Evolutionary conservation across 108 stramenopile species (phyloP).

Genomic region (Cyclotella distinguenda): DNA sequence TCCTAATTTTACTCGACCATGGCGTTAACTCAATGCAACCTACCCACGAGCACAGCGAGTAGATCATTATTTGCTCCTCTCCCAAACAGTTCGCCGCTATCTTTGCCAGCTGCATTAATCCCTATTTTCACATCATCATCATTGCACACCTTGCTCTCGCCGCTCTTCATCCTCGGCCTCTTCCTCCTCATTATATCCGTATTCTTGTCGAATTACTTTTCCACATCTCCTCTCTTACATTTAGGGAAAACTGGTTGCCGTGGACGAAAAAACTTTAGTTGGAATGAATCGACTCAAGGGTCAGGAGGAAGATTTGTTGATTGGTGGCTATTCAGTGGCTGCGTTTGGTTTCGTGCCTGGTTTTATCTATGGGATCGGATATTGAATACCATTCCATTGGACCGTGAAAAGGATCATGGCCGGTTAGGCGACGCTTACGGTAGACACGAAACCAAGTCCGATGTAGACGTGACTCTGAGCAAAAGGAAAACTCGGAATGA

Average conservation of each 20-base stretch:
- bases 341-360: slow-evolving; percentile 35
- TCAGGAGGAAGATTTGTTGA: slow-evolving; percentile 31
- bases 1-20: no score
- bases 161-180: slow-evolving; percentile 31
- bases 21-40: no score
- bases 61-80: neutral
- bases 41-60: no score
- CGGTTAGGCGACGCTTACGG: slow-evolving; percentile 28
- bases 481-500: neutral
- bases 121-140: slow-evolving; percentile 1
- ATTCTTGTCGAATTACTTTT: slow-evolving; percentile 15
- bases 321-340: slow-evolving; percentile 46
- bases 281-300: slow-evolving; percentile 35
- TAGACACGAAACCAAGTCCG: neutral
- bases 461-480: neutral
- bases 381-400: neutral
- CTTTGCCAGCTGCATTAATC: no score
- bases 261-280: slow-evolving; percentile 30
- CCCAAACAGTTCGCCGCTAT: neutral
- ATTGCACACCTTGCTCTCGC: slow-evolving; percentile 21
- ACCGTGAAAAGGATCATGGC: neutral
- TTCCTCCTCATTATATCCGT: slow-evolving; percentile 14
- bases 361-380: slow-evolving; percentile 19
- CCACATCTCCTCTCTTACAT: slow-evolving; percentile 8
- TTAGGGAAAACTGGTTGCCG: slow-evolving; percentile 26